Evolutionary conservation across 2,329 filamentous ascomycete genomes (phyloP), one percentile per base, ranked within the genome.

Genomic region (Beauveria scarabaeidicola): DNA sequence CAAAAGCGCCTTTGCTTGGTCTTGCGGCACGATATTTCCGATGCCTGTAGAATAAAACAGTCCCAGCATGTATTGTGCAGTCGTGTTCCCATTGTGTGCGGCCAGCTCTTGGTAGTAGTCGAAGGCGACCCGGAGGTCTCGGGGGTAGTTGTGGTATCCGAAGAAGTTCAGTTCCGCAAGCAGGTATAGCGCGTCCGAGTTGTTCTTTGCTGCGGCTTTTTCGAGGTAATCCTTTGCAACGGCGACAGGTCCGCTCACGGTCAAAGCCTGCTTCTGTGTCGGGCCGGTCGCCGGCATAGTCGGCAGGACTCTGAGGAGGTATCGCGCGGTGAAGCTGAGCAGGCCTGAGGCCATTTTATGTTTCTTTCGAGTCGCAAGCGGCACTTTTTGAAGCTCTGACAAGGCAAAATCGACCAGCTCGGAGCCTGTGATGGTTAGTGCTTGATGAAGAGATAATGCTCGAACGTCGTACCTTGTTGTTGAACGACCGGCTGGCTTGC

Each of bases 141-240:
- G 82, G 1, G 93, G 92, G 68, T 97, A 83, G 23, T 90, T 89
- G 73, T 88, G 96, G 73, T 97, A 97, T 70, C 94, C 94, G 68
- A 94, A 91, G 74, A 97, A 97, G 77, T 95, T 96, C 81, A 99
- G 87, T 71, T 99, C 90, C 19, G 90, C 94, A 25, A 99, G 81
- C 17, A 96, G 78, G 69, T 88, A 96, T 50, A 97, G 83, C 5
- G 94, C 94, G 71, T 99, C 92, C 2, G 90, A 82, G 69, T 91
- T 85, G 64, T 83, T 82, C 62, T 78, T 74, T 17, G 73, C 72
- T 15, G 80, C 78, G 1, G 82, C 79, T 60, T 79, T 73, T 62
- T 83, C 75, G 21, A 85, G 76, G 23, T 82, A 72, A 58, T 73
- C 73, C 25, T 83, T 78, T 5, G 81, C 81, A 32, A 79, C 77